phyloP scores from a whole-genome alignment of 805 yeast species.

The Candida xyloterini region DNA sequence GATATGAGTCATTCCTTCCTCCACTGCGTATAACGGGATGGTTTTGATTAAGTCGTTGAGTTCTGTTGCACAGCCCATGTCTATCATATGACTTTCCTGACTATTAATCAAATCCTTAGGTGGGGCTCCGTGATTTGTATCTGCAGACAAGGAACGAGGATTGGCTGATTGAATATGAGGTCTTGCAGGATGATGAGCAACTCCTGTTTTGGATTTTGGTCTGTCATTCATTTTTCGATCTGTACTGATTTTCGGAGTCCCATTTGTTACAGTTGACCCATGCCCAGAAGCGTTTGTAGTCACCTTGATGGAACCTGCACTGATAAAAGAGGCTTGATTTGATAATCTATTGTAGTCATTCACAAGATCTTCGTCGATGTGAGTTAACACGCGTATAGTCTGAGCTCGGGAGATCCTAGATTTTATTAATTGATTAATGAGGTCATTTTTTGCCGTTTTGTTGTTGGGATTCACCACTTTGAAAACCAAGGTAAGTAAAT shows the following conservation, averaged over 20 bases:
- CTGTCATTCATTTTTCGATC: constrained; percentile 8
- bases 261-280: not conserved
- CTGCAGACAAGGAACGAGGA: not conserved
- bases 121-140: not conserved
- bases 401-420: constrained; percentile 31
- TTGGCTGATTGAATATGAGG: not conserved
- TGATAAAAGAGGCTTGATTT: constrained; percentile 24
- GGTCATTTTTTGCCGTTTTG: constrained; percentile 43
- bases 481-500: constrained; percentile 38
- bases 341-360: constrained; percentile 15
- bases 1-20: constrained; percentile 37
- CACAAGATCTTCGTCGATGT: constrained; percentile 30
- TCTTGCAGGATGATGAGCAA: constrained; percentile 2
- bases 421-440: constrained; percentile 39
- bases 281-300: constrained; percentile 14
- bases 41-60: constrained; percentile 6
- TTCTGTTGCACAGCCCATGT: not conserved
- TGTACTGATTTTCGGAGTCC: not conserved
- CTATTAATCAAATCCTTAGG: not conserved
- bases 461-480: constrained; percentile 29
- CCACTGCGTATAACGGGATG: constrained; percentile 20
- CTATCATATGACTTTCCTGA: not conserved
- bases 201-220: constrained; percentile 15
- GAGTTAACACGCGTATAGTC: constrained; percentile 26
- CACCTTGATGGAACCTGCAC: constrained; percentile 29